Evolutionary conservation across 176 grass and related monocot species (phyloP).

Genomic region (Oryza coarctata): DNA sequence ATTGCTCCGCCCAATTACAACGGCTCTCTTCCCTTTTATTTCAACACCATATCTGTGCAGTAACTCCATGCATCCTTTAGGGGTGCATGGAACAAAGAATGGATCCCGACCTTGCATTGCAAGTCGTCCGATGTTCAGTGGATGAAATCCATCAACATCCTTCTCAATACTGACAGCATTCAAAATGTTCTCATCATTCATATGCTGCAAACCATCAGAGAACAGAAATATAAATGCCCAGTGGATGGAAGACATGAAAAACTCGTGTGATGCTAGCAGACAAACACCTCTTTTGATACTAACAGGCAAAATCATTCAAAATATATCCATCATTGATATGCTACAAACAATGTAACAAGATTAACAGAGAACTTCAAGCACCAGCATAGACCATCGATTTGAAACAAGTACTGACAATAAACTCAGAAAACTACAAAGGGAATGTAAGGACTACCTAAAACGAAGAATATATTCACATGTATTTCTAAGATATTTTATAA

Average conservation of each 20-base stretch:
- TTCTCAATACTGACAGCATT: slow-evolving; percentile 83
- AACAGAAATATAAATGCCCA: not conserved
- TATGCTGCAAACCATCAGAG: slow-evolving; percentile 61
- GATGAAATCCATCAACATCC: slow-evolving; percentile 94
- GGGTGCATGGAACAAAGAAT: slow-evolving; percentile 92
- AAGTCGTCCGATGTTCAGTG: slow-evolving; percentile 91
- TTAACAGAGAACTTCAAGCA: not conserved
- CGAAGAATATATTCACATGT: not conserved
- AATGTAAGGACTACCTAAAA: slow-evolving; percentile 3
- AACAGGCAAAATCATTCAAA: slow-evolving; percentile 24
- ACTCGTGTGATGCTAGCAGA: not conserved
- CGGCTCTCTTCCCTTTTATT: slow-evolving; percentile 86
- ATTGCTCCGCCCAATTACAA: slow-evolving; percentile 91
- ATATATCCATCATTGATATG: slow-evolving; percentile 62
- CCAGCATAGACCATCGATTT: not conserved
- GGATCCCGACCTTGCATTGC: slow-evolving; percentile 94
- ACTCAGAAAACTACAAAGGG: not conserved
- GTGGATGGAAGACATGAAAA: not conserved
- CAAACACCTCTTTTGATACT: slow-evolving; percentile 76
- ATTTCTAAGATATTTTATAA: not conserved
- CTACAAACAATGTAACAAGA: not conserved
- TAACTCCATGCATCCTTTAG: slow-evolving; percentile 99
- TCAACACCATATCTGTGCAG: slow-evolving; percentile 72
- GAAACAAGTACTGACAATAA: not conserved
- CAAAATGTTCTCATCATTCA: slow-evolving; percentile 92